Percentiles rank a stretch among this genome's conserved stretches.
Evolutionary conservation across 352 stramenopile species (phyloP).

Genomic region (Globisporangium paroecandrum): DNA sequence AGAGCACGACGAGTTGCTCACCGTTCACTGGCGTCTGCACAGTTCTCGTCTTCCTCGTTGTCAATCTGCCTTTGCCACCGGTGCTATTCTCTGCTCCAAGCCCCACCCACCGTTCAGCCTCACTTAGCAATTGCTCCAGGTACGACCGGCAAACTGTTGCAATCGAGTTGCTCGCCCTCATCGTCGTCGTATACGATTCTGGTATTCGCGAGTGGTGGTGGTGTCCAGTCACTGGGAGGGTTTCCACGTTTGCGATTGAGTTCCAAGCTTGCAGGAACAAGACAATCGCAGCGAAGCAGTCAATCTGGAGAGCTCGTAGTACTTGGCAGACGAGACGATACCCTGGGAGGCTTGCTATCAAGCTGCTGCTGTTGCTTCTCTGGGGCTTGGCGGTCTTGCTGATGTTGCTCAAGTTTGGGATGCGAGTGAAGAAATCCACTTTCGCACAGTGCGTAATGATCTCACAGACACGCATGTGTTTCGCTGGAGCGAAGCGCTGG

Average conservation of each 20-base stretch:
- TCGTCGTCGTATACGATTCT: background rate
- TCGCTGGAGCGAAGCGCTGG: conserved; percentile 8
- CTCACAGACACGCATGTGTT: conserved; percentile 20
- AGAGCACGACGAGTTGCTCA: conserved; percentile 13
- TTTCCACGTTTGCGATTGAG: background rate
- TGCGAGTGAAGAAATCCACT: conserved; percentile 25
- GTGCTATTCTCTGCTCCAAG: background rate
- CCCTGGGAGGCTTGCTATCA: conserved; percentile 15
- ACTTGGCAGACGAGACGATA: conserved; percentile 19
- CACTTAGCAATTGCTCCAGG: conserved; percentile 11
- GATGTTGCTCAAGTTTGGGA: background rate
- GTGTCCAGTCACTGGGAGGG: background rate
- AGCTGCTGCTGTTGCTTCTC: background rate
- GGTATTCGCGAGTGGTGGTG: background rate
- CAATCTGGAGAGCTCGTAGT: background rate
- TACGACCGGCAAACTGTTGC: conserved; percentile 12
- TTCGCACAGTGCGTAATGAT: conserved; percentile 34
- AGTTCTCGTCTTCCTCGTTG: background rate
- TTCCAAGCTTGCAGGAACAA: conserved; percentile 10
- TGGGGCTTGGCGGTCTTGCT: background rate
- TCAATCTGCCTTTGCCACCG: too few relatives aligned
- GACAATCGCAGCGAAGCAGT: background rate
- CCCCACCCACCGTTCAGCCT: background rate
- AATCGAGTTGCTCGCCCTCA: background rate
- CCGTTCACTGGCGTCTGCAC: conserved; percentile 2